phyloP scores from a whole-genome alignment of 2,329 filamentous ascomycete genomes.

The Xylariales sp. region DNA sequence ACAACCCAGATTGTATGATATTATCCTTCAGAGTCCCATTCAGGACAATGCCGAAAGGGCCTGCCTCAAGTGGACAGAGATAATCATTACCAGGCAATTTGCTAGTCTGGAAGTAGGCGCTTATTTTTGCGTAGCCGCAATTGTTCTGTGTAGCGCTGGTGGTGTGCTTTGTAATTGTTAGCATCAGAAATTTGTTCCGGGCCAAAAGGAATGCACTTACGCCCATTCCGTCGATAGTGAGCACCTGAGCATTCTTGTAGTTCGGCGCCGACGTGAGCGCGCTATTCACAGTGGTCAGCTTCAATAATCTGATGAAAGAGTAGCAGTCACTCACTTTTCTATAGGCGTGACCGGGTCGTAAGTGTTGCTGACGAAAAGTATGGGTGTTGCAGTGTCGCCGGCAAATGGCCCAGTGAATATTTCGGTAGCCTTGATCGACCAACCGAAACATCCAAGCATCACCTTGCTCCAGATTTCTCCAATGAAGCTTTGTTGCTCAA shows the following conservation, averaged over 20 bases:
- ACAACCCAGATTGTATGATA: background rate
- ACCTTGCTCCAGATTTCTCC: conserved; percentile 11
- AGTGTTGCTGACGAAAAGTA: conserved; percentile 15
- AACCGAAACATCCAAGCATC: conserved; percentile 10
- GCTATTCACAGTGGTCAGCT: background rate
- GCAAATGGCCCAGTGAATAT: conserved; percentile 12
- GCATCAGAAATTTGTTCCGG: background rate
- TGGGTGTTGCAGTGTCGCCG: conserved; percentile 12
- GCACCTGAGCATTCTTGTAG: conserved; percentile 10
- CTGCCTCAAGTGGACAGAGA: conserved; percentile 10
- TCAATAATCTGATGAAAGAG: background rate
- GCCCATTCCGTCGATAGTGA: conserved; percentile 11
- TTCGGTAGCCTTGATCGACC: conserved; percentile 11
- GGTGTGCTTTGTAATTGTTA: conserved; percentile 5
- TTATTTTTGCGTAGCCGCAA: conserved; percentile 7
- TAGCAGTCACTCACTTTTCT: conserved; percentile 11
- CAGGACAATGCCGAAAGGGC: conserved; percentile 5
- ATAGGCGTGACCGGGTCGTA: conserved; percentile 13
- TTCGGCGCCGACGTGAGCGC: conserved; percentile 9
- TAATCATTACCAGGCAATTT: conserved; percentile 12
- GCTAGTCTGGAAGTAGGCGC: conserved; percentile 10
- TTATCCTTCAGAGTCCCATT: conserved; percentile 10
- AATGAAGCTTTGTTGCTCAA: conserved; percentile 10
- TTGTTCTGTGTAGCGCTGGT: conserved; percentile 1
- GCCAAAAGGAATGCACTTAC: conserved; percentile 6